These are phyloP conservation scores for Mortierella sp. DNA, from an alignment of 371 early-diverging fungal species.

Conservation along the genomic window DNA sequence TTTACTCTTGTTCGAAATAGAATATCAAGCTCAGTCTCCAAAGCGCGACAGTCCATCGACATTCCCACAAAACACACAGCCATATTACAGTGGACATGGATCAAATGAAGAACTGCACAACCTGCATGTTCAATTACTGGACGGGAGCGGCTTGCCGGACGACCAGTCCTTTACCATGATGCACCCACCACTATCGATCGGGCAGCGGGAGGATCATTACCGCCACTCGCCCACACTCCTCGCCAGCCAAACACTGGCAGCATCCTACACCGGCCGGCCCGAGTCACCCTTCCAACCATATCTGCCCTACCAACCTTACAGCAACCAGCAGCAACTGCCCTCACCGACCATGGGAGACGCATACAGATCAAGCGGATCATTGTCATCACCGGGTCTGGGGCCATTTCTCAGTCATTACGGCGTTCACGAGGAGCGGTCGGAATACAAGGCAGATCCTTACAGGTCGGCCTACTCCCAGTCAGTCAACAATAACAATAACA, in stretches of 20 bases:
- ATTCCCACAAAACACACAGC: conserved; percentile 12
- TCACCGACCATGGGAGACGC: conserved; percentile 38
- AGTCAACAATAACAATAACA: conserved; percentile 5
- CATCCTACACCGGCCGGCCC: conserved; percentile 25
- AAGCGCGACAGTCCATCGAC: conserved; percentile 33
- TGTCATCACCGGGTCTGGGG: conserved; percentile 35
- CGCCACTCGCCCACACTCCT: conserved; percentile 43
- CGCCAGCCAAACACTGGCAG: conserved; percentile 48
- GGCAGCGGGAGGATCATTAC: conserved; percentile 36
- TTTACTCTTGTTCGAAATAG: conserved; percentile 13
- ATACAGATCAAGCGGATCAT: conserved; percentile 12
- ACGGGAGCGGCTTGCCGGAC: conserved; percentile 14
- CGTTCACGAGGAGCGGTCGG: conserved; percentile 28
- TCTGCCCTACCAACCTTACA: conserved; percentile 35
- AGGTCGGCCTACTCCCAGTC: conserved; percentile 44
- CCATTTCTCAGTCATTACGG: conserved; percentile 12
- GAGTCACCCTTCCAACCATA: conserved; percentile 41
- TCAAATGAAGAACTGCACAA: conserved; percentile 40
- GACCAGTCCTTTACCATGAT: conserved; percentile 22
- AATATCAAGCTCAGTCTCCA: conserved; percentile 50
- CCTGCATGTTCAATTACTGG: conserved; percentile 12
- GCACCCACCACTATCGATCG: conserved; percentile 30
- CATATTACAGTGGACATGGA: conserved; percentile 29
- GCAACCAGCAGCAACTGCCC: conserved; percentile 31
- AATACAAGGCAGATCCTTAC: conserved; percentile 43